Evolutionary conservation across 768 basidiomycete species (phyloP), one percentile per base, ranked within the genome.

Genomic region (Tephrocybe sp.): DNA sequence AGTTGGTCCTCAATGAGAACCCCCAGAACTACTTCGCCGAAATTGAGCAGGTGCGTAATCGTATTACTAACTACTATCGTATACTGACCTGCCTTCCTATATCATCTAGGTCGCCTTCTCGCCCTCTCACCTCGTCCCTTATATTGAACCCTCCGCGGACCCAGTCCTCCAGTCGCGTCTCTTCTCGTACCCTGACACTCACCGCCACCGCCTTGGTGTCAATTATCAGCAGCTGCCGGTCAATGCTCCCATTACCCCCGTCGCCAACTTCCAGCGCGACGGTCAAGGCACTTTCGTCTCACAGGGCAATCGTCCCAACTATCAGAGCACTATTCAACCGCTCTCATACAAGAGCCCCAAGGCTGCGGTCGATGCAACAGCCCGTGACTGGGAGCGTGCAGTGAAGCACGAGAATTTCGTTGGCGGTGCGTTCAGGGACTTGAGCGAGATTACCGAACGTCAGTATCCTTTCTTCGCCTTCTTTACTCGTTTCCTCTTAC

Each of bases 101-200:
- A 31, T 35, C 22, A 38, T 40, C n/a, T 9, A 87, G 79, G 75
- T 72, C 52, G 93, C 93, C 2, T 95, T 92, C 77, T 82, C 92
- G 16, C 95, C 95, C 0, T 88, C 91, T 0, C 95, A 98, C 68
- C 72, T 83, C 43, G 67, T 96, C 9, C 91, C 89, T 1, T 95
- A 93, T 69, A 82, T 94, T 58, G 95, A 97, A 74, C 80, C 92
- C 35, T 87, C 89, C 4, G 82, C 85, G 17, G 95, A 98, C 70
- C 95, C 95, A 19, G 90, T 98, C 59, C 78, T 98, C 57, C 94
- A 98, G 66, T 88, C 89, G 17, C 90, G 95, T 48, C 80, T 97
- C 42, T 98, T 97, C 84, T 91, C 92, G 4, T 98, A 98, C 76
- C 86, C 87, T 3, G 89, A 92, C 64, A 90, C 89, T 33, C 89